phyloP scores from a whole-genome alignment of 371 early-diverging fungal species.

The Mortierella sp. region DNA sequence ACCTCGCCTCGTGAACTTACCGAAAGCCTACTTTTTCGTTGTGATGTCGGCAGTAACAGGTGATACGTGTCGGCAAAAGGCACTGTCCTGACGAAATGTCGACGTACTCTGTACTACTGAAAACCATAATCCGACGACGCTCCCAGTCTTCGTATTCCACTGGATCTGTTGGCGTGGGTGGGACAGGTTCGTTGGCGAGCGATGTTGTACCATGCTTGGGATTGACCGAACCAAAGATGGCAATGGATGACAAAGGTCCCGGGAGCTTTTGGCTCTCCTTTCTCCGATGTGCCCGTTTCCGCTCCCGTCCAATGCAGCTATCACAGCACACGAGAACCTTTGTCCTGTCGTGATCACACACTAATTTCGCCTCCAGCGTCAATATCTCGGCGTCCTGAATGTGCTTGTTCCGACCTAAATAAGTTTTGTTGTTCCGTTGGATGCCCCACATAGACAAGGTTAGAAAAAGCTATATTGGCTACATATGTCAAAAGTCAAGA shows the following conservation, averaged over 20 bases:
- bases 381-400: conserved; percentile 58
- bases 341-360: conserved; percentile 72
- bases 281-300: conserved; percentile 56
- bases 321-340: conserved; percentile 68
- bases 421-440: neutral
- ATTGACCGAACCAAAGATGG: conserved; percentile 47
- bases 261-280: conserved; percentile 52
- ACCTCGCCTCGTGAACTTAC: conserved; percentile 25
- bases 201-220: conserved; percentile 25
- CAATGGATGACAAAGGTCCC: conserved; percentile 40
- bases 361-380: conserved; percentile 67
- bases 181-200: conserved; percentile 27
- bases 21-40: conserved; percentile 74
- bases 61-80: conserved; percentile 76
- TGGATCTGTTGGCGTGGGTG: conserved; percentile 53
- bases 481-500: no score
- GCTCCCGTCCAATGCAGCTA: conserved; percentile 75
- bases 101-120: conserved; percentile 56
- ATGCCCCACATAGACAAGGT: neutral
- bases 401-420: conserved; percentile 37
- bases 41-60: conserved; percentile 84
- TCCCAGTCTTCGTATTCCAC: conserved; percentile 49
- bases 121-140: conserved; percentile 47
- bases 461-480: no score
- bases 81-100: conserved; percentile 78